Percentiles rank a stretch among this genome's conserved stretches.
phyloP scores from a whole-genome alignment of 495 filamentous ascomycete species.

The Umbilicaria muhlenbergii region DNA sequence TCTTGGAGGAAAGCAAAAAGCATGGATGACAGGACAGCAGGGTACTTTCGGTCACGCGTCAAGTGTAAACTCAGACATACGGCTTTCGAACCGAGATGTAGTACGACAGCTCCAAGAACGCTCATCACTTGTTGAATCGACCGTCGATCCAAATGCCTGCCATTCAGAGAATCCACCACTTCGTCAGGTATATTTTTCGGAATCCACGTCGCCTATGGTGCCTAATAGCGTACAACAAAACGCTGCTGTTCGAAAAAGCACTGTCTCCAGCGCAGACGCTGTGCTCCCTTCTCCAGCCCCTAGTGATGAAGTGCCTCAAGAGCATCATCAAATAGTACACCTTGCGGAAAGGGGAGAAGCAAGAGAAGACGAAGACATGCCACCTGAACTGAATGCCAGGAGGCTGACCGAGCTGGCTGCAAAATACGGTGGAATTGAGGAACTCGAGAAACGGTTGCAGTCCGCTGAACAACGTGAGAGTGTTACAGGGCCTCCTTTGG shows the following conservation, averaged over 20 bases:
- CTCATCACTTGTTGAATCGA: too few relatives aligned
- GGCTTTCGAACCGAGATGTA: too few relatives aligned
- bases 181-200: too few relatives aligned
- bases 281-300: constrained; percentile 39
- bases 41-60: too few relatives aligned
- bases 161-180: too few relatives aligned
- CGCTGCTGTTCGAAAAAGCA: background rate
- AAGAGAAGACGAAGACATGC: background rate
- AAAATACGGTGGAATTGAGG: constrained; percentile 6
- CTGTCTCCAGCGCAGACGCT: constrained; percentile 1
- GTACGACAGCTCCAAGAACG: too few relatives aligned
- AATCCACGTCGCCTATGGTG: too few relatives aligned
- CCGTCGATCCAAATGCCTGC: too few relatives aligned
- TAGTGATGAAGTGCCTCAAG: constrained; percentile 36
- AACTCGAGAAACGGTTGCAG: constrained; percentile 5
- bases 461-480: background rate
- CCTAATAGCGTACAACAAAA: too few relatives aligned
- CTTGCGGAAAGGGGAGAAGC: background rate
- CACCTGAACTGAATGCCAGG: background rate
- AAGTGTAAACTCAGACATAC: too few relatives aligned
- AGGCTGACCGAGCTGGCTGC: constrained; percentile 3
- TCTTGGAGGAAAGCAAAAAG: constrained; percentile 45
- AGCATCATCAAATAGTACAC: constrained; percentile 1
- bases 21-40: constrained; percentile 42
- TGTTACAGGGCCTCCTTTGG: too few relatives aligned